Evolutionary conservation across 2,329 filamentous ascomycete genomes (phyloP), one percentile per base, ranked within the genome.

Genomic region (Penicillium sp.): DNA sequence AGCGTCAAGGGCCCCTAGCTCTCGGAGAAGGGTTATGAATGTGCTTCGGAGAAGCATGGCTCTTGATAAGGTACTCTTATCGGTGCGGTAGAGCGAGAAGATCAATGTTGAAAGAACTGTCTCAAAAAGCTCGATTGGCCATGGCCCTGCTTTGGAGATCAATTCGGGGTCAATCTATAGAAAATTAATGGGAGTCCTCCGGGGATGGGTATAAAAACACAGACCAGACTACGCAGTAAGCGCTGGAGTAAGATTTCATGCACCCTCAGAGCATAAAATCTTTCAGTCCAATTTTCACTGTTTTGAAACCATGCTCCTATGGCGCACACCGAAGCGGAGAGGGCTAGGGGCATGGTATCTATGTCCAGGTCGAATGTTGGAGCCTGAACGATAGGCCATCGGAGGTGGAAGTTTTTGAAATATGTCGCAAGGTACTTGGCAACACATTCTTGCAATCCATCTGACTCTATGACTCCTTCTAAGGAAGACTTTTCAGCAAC

Each of bases 1-100:
- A 9, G 30, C 23, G 16, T 56, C 30, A 12, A 47, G 46, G 18
- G 40, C 47, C 12, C 23, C 30, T 9, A 52, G 47, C 8, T 42
- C 47, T 14, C 55, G 55, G 21, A 56, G 55, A 56, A 56, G 1
- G 42, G 55, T 56, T 28, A 56, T 52, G 30, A 52, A 52, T 42
- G 30, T 30, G 42, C 48, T 56, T 47, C 55, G 47, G 12, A 56
- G 55, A 46, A 56, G 55, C 43, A 23, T 52, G 26, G 42, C 48
- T 52, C 42, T 52, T 9, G 48, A 56, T 23, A 56, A 24, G 16
- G 33, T 42, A 18, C 20, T 47, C 23, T 51, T 56, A 46, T 56
- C 48, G 23, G 55, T 56, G n/a, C 48, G 55, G 28, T 56, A 42
- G 16, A 52, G 40, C 20, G 55, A 56, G 43, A 56, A 56, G 1